Base-by-base conservation (phyloP, 257 asterid species). In the Anisodus acutangulus region DNA sequence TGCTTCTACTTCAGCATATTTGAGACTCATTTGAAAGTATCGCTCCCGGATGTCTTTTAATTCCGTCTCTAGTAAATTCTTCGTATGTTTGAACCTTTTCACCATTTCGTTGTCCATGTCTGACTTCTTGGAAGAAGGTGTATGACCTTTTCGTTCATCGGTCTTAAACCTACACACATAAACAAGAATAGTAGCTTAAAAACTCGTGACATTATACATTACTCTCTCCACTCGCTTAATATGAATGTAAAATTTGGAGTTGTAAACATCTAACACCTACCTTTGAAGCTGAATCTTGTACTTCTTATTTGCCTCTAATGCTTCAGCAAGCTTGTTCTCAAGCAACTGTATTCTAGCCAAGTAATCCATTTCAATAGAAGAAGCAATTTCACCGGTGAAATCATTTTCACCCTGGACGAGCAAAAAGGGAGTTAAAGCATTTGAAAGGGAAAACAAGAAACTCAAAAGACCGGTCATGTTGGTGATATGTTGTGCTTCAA, bases 1-100 rank as follows among this genome's bases (percentile, higher is more conserved):
- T 41, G 90, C 92, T 87, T 96, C 99, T 2, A 92, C 99, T 89
- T 96, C 97, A 0, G 99, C 99, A 63, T 92, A 96, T 79, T 91
- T 93, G 54, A 96, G 95, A 84, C 99, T 96, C 98, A 94, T 96
- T 78, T 93, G 88, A 69, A 92, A 90, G 89, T 96, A 96, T 0
- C 97, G 94, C 6, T 96, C 97, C 1, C 91, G 93, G 26, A 96
- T 89, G 69, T 96, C 98, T 86, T 89, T 88, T 45, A 96, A 81
- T 94, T 96, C 99, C 7, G 90, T 87, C 90, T 94, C 97, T 2
- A 96, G 90, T 26, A 93, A 91, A 45, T 97, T 91, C 84, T 93
- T 94, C 81, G 97, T 91, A 47, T 93, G 82, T 74, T 94, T 94
- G 31, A 87, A 89, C 88, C 86, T 90, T 63, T 88, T 58, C 86